Conservation (phyloP, 176 grass and related monocot genomes). For the Bolboschoenus planiculmis region DNA sequence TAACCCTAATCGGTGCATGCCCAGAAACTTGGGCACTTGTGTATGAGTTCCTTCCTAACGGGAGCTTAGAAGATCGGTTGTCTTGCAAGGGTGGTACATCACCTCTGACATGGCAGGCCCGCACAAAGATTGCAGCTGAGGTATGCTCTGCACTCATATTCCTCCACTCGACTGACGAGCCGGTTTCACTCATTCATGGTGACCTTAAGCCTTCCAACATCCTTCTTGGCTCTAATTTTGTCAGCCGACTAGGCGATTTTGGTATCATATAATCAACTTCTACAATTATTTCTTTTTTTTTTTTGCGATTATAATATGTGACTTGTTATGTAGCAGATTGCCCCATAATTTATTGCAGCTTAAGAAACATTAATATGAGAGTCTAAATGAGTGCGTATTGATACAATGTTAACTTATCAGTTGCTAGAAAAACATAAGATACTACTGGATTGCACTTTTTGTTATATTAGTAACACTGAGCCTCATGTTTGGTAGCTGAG, state of each 20-base stretch:
- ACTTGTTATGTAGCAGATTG: background rate
- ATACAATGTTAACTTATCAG: background rate
- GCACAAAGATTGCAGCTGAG: constrained; percentile 45
- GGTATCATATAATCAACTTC: constrained; percentile 30
- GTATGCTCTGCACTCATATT: constrained; percentile 44
- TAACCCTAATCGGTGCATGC: constrained; percentile 62
- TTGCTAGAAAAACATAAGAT: background rate
- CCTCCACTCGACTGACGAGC: constrained; percentile 48
- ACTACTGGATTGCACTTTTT: background rate
- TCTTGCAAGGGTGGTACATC: background rate
- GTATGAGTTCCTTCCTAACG: constrained; percentile 57
- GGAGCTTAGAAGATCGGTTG: constrained; percentile 46
- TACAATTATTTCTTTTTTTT: background rate
- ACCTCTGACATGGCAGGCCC: constrained; percentile 51
- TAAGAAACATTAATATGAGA: background rate
- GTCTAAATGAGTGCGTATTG: no score
- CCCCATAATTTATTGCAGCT: background rate
- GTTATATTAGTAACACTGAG: background rate
- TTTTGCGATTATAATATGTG: constrained; percentile 2
- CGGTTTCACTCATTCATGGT: constrained; percentile 53
- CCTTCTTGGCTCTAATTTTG: constrained; percentile 34
- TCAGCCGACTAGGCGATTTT: constrained; percentile 50
- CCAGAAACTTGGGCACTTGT: constrained; percentile 38
- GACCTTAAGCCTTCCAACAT: constrained; percentile 66
- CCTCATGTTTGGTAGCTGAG: background rate